Base-by-base conservation (phyloP, 768 basidiomycete species). In the Pulveroboletus ravenelii region DNA sequence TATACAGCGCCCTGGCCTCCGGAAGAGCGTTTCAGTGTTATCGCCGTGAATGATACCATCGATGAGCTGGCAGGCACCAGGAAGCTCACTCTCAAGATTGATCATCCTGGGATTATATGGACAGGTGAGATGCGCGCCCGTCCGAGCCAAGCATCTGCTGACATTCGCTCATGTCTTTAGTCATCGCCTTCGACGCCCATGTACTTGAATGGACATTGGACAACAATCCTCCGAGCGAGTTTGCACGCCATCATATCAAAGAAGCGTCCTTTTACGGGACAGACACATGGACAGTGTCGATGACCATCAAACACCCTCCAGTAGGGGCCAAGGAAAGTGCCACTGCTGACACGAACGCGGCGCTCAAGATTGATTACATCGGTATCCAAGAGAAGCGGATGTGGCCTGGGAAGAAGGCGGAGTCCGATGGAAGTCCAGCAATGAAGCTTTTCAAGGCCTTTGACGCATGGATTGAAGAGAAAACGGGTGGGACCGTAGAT, bases 131-230 rank as follows among this genome's bases (percentile, higher is more conserved):
- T 9, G 13, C 10, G 9, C 20, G 8, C 10, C 40, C 18, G n/a
- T 41, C 39, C n/a, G 13, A n/a, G 15, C 30, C 10, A 3, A 9
- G 10, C 27, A 7, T n/a, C 4, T 7, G 6, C 40, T 61, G 38
- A 43, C 36, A 40, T 34, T 36, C 15, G 12, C 18, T 25, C 34
- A 5, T 23, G 2, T 10, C 47, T 48, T 37, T 59, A 82, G 92
- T 89, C 5, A 78, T 98, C 47, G 87, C 93, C 0, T 96, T 98
- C 62, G 88, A 94, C 43, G 94, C 91, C 0, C 86, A 94, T 52
- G 89, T 97, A 13, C 66, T 94, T 8, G 69, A 78, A 47, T 97
- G 94, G 94, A 83, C 80, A 14, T 74, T 93, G 34, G 87, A 91
- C 55, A 73, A 84, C 54, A 79, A 81, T 48, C 93, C 95, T 1